A percentile compares a stretch with the other conserved stretches of the same genome.
phyloP scores from a whole-genome alignment of 306 rosid species.

The Cicer yamashitae region DNA sequence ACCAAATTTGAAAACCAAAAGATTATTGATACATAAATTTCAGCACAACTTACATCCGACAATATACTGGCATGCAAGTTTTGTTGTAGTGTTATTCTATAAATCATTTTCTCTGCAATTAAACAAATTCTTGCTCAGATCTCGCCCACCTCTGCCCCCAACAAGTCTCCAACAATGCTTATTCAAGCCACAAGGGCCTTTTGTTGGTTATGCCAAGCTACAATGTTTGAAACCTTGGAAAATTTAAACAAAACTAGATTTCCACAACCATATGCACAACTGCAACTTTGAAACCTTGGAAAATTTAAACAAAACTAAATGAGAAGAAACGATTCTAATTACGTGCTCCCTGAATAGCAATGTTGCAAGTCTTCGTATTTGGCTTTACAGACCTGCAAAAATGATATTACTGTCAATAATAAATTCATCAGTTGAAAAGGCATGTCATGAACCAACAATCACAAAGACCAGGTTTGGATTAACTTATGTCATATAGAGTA shows the following conservation, averaged over 20 bases:
- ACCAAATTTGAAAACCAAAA: neutral
- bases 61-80: neutral
- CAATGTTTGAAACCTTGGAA: slow-evolving; percentile 34
- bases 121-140: neutral
- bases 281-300: no score
- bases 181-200: slow-evolving; percentile 50
- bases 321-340: slow-evolving; percentile 41
- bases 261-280: no score
- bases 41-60: neutral
- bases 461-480: neutral
- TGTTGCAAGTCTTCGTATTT: slow-evolving; percentile 72
- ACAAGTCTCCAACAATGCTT: neutral
- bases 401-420: slow-evolving; percentile 6
- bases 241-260: slow-evolving; percentile 17
- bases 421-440: neutral
- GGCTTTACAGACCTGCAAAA: slow-evolving; percentile 73
- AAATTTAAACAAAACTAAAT: slow-evolving; percentile 20
- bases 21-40: neutral
- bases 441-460: neutral
- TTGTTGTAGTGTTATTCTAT: neutral
- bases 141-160: neutral
- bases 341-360: slow-evolving; percentile 72
- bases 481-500: neutral
- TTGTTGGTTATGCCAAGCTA: slow-evolving; percentile 80
- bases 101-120: neutral